Evolutionary conservation across 2,329 filamentous ascomycete genomes (phyloP), one percentile per base, ranked within the genome.

Genomic region (Claviceps maximensis): DNA sequence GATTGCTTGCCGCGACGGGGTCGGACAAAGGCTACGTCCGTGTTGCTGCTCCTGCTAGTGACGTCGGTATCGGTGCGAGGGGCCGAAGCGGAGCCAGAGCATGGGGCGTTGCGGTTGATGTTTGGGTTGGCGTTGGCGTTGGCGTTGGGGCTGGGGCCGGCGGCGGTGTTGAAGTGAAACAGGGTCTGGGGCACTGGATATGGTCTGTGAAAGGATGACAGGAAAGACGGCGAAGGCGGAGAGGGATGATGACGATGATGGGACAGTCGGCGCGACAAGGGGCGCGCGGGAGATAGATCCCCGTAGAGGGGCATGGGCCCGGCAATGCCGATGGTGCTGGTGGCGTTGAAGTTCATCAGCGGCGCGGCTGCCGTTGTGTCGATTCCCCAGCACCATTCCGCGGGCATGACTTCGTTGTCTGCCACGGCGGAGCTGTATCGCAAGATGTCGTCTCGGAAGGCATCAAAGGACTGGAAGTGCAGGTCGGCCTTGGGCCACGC

Each of bases 1-100:
- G 49, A 51, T 23, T 44, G 49, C n/a, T 45, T 51, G 19, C 49
- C 27, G n/a, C 49, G 49, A 13, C 40, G 49, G 38, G 49, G 49
- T 8, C 41, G 49, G 7, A 44, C 8, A 21, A 51, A 51, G 19
- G 49, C 19, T 27, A 44, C 25, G 40, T 9, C 36, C 7, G 9
- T 25, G 42, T 25, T 15, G 49, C 27, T 8, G 38, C n/a, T 33
- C 19, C 10, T 27, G 19, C 6, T 13, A 25, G 38, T 6, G 2
- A 15, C 1, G 15, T 44, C 25, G 44, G 44, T 5, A 15, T 17
- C 15, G 13, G 41, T 25, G 19, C 15, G 12, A 23, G 41, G 41
- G 3, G 36, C 29, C 31, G 31, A 15, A 38, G 33, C 33, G 33
- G 33, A 17, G 33, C 33, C 13, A 12, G 31, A 33, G 33, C 13